These are phyloP conservation scores for Conticribra guillardii DNA, from an alignment of 108 stramenopile genomes.

Conservation along the genomic window DNA sequence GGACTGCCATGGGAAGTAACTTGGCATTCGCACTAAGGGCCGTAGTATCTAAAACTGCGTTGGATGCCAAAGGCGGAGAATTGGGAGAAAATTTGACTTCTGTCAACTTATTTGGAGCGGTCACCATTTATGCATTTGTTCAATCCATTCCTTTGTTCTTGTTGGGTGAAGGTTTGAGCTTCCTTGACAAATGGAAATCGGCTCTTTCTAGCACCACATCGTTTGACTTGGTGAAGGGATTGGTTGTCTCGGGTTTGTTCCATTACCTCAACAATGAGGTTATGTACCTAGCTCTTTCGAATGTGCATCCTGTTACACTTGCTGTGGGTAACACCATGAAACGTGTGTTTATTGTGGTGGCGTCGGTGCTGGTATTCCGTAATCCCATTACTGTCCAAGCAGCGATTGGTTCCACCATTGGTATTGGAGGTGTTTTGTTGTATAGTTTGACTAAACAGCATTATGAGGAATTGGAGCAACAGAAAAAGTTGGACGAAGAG, in stretches of 20 bases:
- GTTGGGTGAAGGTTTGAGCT: conserved; percentile 62
- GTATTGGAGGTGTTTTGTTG: conserved; percentile 80
- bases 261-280: conserved; percentile 98
- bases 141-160: conserved; percentile 79
- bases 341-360: conserved; percentile 94
- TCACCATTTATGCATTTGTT: conserved; percentile 81
- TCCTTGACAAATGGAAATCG: conserved; percentile 60
- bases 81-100: conserved; percentile 73
- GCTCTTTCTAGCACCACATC: conserved; percentile 32
- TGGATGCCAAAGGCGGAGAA: conserved; percentile 52
- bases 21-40: conserved; percentile 88
- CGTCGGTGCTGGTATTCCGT: conserved; percentile 91
- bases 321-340: conserved; percentile 98
- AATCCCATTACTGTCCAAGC: conserved; percentile 85
- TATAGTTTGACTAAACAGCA: conserved; percentile 82
- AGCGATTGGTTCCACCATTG: conserved; percentile 79
- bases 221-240: conserved; percentile 48
- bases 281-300: conserved; percentile 90
- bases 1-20: conserved; percentile 92
- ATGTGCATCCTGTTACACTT: conserved; percentile 93
- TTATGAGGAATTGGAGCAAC: conserved; percentile 66
- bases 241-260: conserved; percentile 85
- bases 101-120: conserved; percentile 92
- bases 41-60: conserved; percentile 86
- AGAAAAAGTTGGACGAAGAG: conserved; percentile 10